Evolutionary conservation across 2,329 filamentous ascomycete species (phyloP), one percentile per base, ranked within the genome.

Genomic region (Stachybotrys elegans): DNA sequence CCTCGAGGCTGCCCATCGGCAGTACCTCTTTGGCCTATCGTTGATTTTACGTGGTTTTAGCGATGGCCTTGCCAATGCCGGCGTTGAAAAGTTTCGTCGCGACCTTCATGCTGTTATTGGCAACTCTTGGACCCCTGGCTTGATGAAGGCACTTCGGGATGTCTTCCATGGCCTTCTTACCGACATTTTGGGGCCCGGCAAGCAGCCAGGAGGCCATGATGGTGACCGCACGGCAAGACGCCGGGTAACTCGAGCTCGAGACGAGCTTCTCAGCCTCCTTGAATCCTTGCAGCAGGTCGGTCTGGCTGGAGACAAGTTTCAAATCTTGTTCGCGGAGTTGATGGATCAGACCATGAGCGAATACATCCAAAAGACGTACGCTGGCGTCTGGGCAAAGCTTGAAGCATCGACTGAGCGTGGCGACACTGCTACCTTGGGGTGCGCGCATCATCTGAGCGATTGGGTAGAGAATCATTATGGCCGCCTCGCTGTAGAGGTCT

Each of bases 401-500:
- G 50, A 57, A 50, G 42, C 50, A 40, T 27, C 50, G 12, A 29
- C 36, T 31, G 37, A 46, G 2, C 34, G 45, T 16, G 44, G 46
- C n/a, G 42, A 57, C 19, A 40, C 49, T 20, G 61, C 67, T 1
- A 68, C 72, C 40, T 74, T 75, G 17, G 71, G 73, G 22, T 81
- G 83, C 47, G 75, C 85, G 27, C 62, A 69, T 7, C 73, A 78
- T 32, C 70, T 91, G 25, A 72, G 72, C 42, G 65, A 76, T 48
- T 92, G 86, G 86, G 65, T 90, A 34, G 78, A 84, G 54, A 76
- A 85, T 45, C 71, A 76, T 37, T 87, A 87, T 54, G 73, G 77
- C 5, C 79, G 81, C 8, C 68, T 88, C 27, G 78, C 81, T 13
- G 73, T 81, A 38, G 74, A 84, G 55, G 77, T 86, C 8, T 69